phyloP scores from a whole-genome alignment of 371 early-diverging fungal species.

The Rhizopus arrhizus region DNA sequence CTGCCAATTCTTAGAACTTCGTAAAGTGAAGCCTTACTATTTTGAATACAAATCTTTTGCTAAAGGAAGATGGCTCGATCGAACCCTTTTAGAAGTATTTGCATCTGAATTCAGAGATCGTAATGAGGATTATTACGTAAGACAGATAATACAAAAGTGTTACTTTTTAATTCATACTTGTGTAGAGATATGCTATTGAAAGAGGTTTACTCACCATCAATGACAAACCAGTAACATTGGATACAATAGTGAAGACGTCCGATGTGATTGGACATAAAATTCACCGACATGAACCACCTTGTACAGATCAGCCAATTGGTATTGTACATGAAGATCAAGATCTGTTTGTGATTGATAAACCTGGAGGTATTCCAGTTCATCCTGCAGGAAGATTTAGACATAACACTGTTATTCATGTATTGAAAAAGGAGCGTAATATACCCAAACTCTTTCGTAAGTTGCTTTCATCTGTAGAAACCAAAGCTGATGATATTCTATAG shows the following conservation, averaged over 20 bases:
- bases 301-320: conserved; percentile 64
- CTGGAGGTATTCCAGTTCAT: conserved; percentile 89
- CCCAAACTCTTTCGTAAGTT: conserved; percentile 68
- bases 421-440: conserved; percentile 70
- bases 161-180: too few relatives aligned
- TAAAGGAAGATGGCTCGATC: conserved; percentile 90
- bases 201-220: conserved; percentile 84
- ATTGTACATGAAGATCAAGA: conserved; percentile 69
- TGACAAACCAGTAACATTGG: conserved; percentile 53
- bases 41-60: conserved; percentile 82
- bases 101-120: conserved; percentile 87
- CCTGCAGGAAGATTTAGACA: conserved; percentile 80
- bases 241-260: conserved; percentile 64
- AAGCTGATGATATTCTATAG: conserved; percentile 29
- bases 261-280: conserved; percentile 81
- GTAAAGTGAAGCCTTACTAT: conserved; percentile 84
- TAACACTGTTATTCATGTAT: conserved; percentile 81
- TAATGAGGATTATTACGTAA: conserved; percentile 77
- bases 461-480: not conserved
- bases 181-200: conserved; percentile 73
- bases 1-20: conserved; percentile 52
- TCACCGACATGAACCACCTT: conserved; percentile 95
- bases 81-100: conserved; percentile 79
- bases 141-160: not conserved
- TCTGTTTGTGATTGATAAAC: conserved; percentile 87